phyloP scores from a whole-genome alignment of 2,329 filamentous ascomycete species.

The Aspergillaceae sp. region DNA sequence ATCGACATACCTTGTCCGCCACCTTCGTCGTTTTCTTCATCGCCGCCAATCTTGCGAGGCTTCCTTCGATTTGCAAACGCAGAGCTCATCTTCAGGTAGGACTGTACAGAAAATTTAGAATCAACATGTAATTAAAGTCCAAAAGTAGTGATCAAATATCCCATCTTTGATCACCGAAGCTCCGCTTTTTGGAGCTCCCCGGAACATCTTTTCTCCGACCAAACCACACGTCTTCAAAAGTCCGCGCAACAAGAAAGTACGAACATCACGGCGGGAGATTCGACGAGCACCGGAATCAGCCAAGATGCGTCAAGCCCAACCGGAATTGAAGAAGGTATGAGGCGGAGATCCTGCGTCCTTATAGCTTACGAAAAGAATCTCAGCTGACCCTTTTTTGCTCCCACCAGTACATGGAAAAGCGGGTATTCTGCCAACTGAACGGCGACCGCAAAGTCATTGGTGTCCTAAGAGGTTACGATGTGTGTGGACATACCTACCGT shows the following conservation, averaged over 20 bases:
- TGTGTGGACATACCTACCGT: conserved; percentile 38
- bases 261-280: conserved; percentile 7
- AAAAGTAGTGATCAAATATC: not conserved
- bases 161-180: conserved; percentile 5
- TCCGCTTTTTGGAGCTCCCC: conserved; percentile 15
- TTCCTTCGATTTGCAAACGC: conserved; percentile 53
- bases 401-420: conserved; percentile 92
- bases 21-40: conserved; percentile 41
- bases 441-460: conserved; percentile 96
- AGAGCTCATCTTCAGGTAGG: conserved; percentile 43
- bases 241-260: conserved; percentile 17
- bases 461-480: conserved; percentile 90
- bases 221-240: conserved; percentile 20
- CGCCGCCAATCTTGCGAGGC: conserved; percentile 66
- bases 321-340: conserved; percentile 92
- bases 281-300: conserved; percentile 11
- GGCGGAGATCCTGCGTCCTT: not conserved
- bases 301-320: conserved; percentile 96
- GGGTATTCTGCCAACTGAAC: conserved; percentile 94
- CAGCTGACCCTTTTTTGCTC: conserved; percentile 9
- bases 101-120: too few relatives aligned
- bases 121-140: too few relatives aligned
- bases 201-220: conserved; percentile 30
- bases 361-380: not conserved
- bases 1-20: conserved; percentile 35